Base-by-base conservation (phyloP, 176 grass and related monocot genomes). In the Rhynchospora pubera region DNA sequence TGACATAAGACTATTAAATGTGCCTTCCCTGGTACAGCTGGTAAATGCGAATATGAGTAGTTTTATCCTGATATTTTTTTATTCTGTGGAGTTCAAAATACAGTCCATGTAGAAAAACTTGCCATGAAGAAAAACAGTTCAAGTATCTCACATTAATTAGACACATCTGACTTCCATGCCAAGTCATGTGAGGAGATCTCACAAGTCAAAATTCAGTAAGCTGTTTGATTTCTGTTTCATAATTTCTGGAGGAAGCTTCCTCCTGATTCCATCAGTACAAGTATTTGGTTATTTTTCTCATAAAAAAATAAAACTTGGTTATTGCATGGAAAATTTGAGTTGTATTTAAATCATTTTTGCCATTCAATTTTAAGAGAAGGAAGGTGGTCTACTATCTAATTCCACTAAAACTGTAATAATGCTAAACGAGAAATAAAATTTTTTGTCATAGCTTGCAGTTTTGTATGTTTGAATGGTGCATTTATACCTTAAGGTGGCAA, bases 181-280 rank as follows among this genome's bases (percentile, higher is more conserved):
- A 79, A 79, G 53, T 79, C 34, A 53, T 60, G 34, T 79, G 13
- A 6, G 55, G 16, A 58, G 56, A 58, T n/a, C 16, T 57, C 14
- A 43, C 42, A 81, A 81, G 59, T 82, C 79, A 82, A 48, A 60
- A 82, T 32, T 42, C 23, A 66, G 60, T 65, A 22, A 81, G 56
- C 79, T 64, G 65, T 51, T 82, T 82, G 44, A 66, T 48, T 82
- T 66, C 79, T 66, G 79, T 66, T 81, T 81, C 79, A 82, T 66
- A 7, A 64, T 82, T 82, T 64, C 22, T 62, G 61, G 39, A 65
- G 32, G 79, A 82, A 82, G 61, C 15, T 82, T 82, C 79, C 44
- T 66, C 42, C 62, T n/a, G 56, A 4, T 80, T 57, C 6, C 23
- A 78, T 78, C 51, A 51, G 12, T 66, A 42, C 24, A 67, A 43